These are phyloP conservation scores for Priceomyces carsonii DNA, from an alignment of 805 yeast species.

Conservation along the genomic window DNA sequence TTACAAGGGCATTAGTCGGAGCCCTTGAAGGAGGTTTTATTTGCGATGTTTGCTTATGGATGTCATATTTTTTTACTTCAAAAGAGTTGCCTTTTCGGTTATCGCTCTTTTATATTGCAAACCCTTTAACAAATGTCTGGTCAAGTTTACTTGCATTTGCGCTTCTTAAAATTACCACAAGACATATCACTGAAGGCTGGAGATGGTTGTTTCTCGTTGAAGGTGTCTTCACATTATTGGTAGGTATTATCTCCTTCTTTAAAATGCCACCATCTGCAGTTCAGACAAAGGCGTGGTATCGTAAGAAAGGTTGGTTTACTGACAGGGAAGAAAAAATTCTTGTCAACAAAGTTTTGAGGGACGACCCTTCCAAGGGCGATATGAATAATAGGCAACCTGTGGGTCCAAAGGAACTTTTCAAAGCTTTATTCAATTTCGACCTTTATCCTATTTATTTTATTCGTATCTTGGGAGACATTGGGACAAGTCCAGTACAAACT, in stretches of 20 bases:
- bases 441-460: constrained; percentile 27
- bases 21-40: constrained; percentile 70
- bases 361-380: constrained; percentile 31
- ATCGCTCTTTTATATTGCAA: constrained; percentile 59
- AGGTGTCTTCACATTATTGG: constrained; percentile 54
- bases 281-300: constrained; percentile 50
- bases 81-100: constrained; percentile 58
- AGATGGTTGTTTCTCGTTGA: constrained; percentile 66
- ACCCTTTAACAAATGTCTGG: constrained; percentile 46
- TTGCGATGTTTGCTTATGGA: constrained; percentile 62
- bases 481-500: constrained; percentile 16
- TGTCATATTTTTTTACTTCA: constrained; percentile 64
- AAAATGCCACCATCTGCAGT: constrained; percentile 58
- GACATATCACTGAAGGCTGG: constrained; percentile 42
- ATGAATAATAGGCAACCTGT: constrained; percentile 29
- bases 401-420: constrained; percentile 16
- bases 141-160: constrained; percentile 21
- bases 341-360: constrained; percentile 26
- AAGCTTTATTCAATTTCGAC: constrained; percentile 21
- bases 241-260: constrained; percentile 49
- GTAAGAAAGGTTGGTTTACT: constrained; percentile 42
- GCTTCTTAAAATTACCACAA: constrained; percentile 16
- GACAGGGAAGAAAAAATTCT: constrained; percentile 27
- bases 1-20: constrained; percentile 54
- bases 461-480: constrained; percentile 39